Percentiles rank a stretch among this genome's conserved stretches.
Conservation (phyloP, 139 green algal species). For the Haematococcus sp. region DNA sequence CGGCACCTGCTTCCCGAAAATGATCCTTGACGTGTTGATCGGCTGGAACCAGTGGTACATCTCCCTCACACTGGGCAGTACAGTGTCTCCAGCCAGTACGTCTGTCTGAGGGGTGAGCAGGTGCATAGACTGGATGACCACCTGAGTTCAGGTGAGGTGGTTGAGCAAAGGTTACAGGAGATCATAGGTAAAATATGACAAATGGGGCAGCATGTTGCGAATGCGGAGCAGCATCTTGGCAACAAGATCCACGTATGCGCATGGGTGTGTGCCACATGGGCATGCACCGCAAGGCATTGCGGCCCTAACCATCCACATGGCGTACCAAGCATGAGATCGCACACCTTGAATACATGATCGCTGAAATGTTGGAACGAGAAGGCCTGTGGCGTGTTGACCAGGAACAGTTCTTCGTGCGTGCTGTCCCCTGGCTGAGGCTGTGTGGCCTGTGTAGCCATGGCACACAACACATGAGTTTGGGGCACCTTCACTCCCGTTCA, state of each 20-base stretch:
- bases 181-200: too few species aligned
- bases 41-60: neutral
- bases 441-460: too few species aligned
- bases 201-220: too few species aligned
- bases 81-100: neutral
- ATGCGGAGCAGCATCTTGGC: too few species aligned
- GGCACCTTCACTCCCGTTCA: too few species aligned
- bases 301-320: too few species aligned
- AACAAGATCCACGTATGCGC: too few species aligned
- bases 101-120: neutral
- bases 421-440: neutral
- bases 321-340: too few species aligned
- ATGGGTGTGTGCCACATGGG: too few species aligned
- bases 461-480: too few species aligned
- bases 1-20: neutral
- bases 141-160: neutral
- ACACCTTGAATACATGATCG: neutral
- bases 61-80: neutral
- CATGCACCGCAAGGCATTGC: too few species aligned
- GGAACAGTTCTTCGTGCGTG: neutral
- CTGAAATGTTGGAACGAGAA: slow-evolving; percentile 1
- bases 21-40: neutral
- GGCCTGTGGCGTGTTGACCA: slow-evolving; percentile 4
- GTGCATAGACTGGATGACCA: slow-evolving; percentile 1
- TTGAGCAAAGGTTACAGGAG: neutral